A percentile compares a stretch with the other conserved stretches of the same genome.
phyloP scores from a whole-genome alignment of 805 yeast genomes.

The Starmerella cellae region DNA sequence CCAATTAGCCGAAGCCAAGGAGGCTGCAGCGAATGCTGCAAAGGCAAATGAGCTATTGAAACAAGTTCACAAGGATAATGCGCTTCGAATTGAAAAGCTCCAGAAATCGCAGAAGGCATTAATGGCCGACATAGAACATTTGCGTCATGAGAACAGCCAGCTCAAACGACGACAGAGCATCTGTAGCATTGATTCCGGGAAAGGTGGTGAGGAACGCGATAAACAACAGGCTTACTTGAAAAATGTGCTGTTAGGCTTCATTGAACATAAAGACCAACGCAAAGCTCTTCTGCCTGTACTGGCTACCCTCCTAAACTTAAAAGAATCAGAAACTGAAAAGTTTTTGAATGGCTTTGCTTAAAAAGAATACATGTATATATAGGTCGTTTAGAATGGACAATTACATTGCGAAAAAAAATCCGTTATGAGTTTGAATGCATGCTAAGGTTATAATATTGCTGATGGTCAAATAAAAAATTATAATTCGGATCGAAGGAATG shows the following conservation, averaged over 20 bases:
- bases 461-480: too few relatives aligned
- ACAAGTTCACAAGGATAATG: conserved; percentile 28
- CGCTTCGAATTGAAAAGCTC: conserved; percentile 27
- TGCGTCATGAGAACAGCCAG: conserved; percentile 21
- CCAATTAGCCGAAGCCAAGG: conserved; percentile 13
- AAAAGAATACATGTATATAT: not conserved
- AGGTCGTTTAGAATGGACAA: too few relatives aligned
- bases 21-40: conserved; percentile 21
- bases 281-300: conserved; percentile 74
- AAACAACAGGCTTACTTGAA: conserved; percentile 64
- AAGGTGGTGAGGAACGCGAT: conserved; percentile 12
- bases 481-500: too few relatives aligned
- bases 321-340: conserved; percentile 58
- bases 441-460: not conserved
- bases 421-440: not conserved
- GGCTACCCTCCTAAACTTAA: conserved; percentile 56
- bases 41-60: conserved; percentile 26
- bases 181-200: not conserved
- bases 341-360: conserved; percentile 35
- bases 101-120: conserved; percentile 27
- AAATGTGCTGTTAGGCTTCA: conserved; percentile 79
- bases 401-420: not conserved
- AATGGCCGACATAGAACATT: conserved; percentile 25
- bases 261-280: conserved; percentile 89
- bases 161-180: conserved; percentile 6